Conservation (phyloP, 2,329 filamentous ascomycete species). For the Blumeria hordei region DNA sequence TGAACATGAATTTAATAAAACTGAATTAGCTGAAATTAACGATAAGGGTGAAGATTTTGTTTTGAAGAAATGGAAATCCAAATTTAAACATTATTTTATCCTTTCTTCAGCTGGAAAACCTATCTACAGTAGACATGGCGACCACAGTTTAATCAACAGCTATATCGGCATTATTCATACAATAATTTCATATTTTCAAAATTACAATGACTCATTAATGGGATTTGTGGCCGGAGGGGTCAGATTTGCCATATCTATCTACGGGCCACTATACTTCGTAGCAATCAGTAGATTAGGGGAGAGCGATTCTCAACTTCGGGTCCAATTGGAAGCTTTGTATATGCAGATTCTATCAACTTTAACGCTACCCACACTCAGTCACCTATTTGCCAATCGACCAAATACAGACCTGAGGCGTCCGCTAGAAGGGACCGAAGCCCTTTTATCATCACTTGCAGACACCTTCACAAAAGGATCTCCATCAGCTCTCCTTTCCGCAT, state of each 20-base stretch:
- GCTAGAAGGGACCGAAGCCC: slow-evolving; percentile 69
- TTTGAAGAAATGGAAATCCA: slow-evolving; percentile 61
- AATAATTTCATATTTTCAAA: slow-evolving; percentile 90
- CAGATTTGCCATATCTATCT: slow-evolving; percentile 63
- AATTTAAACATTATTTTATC: slow-evolving; percentile 93
- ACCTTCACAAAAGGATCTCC: slow-evolving; percentile 85
- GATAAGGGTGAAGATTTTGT: slow-evolving; percentile 27
- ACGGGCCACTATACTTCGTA: slow-evolving; percentile 76
- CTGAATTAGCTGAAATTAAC: slow-evolving; percentile 33
- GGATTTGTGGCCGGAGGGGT: slow-evolving; percentile 73
- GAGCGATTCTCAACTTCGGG: slow-evolving; percentile 65
- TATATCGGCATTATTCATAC: slow-evolving; percentile 93
- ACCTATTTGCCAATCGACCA: slow-evolving; percentile 70
- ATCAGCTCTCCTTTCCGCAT: slow-evolving; percentile 62
- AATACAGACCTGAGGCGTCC: slow-evolving; percentile 86
- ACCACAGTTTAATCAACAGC: slow-evolving; percentile 68
- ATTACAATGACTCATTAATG: slow-evolving; percentile 48
- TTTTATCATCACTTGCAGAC: slow-evolving; percentile 79
- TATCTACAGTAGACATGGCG: slow-evolving; percentile 87
- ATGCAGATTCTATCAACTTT: slow-evolving; percentile 96
- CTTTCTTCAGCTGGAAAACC: slow-evolving; percentile 90
- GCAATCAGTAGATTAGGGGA: slow-evolving; percentile 84
- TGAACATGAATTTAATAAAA: slow-evolving; percentile 50
- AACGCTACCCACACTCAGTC: slow-evolving; percentile 64
- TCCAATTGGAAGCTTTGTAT: slow-evolving; percentile 80